These are phyloP conservation scores for Plicaturopsis crispa DNA, from an alignment of 768 basidiomycete species.

Conservation along the genomic window DNA sequence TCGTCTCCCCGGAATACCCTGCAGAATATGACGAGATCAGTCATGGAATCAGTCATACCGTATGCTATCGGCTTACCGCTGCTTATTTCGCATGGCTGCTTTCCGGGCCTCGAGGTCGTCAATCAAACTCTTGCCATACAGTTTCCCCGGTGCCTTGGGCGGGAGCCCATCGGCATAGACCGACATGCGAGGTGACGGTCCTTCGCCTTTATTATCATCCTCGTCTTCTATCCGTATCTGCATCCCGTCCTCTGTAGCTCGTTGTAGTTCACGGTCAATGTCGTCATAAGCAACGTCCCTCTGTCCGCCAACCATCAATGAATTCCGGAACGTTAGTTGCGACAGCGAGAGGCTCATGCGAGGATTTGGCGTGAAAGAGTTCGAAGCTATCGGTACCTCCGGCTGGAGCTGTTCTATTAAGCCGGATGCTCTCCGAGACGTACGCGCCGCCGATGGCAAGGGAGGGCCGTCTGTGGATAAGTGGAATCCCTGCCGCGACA, in stretches of 20 bases:
- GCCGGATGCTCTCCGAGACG: slow-evolving; percentile 41
- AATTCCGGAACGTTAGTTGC: slow-evolving; percentile 82
- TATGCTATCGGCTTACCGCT: slow-evolving; percentile 48
- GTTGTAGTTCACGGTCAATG: slow-evolving; percentile 52
- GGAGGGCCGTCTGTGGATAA: slow-evolving; percentile 66
- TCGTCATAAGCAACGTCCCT: slow-evolving; percentile 56
- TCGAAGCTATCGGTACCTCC: slow-evolving; percentile 38
- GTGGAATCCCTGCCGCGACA: slow-evolving; percentile 52
- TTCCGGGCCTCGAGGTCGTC: slow-evolving; percentile 85
- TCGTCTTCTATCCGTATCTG: slow-evolving; percentile 41
- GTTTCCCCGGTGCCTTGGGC: slow-evolving; percentile 44
- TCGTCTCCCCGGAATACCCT: slow-evolving; percentile 88
- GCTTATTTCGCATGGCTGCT: slow-evolving; percentile 71
- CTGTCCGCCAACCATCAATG: slow-evolving; percentile 62
- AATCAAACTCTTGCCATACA: slow-evolving; percentile 85
- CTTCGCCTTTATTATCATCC: slow-evolving; percentile 15
- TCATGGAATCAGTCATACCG: background rate
- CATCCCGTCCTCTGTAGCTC: slow-evolving; percentile 74
- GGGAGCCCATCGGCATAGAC: slow-evolving; percentile 17
- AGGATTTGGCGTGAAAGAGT: slow-evolving; percentile 77
- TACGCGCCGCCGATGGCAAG: slow-evolving; percentile 65
- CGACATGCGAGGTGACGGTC: slow-evolving; percentile 18
- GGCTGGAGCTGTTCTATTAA: slow-evolving; percentile 25
- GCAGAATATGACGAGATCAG: background rate
- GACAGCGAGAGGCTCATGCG: slow-evolving; percentile 64